Percentiles rank a stretch among this genome's conserved stretches.
Evolutionary conservation across 257 asterid genomes (phyloP).

Genomic region (Nicotiana obtusifolia): DNA sequence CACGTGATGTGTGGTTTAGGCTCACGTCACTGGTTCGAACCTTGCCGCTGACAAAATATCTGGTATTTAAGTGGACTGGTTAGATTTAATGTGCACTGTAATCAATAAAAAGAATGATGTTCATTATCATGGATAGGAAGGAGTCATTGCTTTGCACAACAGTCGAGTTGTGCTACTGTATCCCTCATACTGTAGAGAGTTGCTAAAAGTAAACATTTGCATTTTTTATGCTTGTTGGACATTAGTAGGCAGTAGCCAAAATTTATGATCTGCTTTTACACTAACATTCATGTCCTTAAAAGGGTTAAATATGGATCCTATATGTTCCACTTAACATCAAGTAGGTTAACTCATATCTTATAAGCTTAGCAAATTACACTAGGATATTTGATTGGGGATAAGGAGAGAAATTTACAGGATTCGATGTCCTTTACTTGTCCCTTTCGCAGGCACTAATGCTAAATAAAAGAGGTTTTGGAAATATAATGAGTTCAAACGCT

Average conservation of each 20-base stretch:
- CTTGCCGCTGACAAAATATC: neutral
- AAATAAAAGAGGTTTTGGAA: neutral
- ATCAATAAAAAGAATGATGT: neutral
- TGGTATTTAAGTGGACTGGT: neutral
- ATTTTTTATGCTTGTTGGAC: neutral
- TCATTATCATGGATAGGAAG: neutral
- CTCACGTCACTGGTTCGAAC: neutral
- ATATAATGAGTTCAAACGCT: neutral
- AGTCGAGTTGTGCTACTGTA: neutral
- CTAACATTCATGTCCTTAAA: neutral
- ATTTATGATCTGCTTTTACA: constrained; percentile 1
- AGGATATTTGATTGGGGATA: neutral
- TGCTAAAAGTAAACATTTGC: neutral
- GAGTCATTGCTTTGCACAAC: neutral
- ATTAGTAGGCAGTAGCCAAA: neutral
- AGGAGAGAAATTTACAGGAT: neutral
- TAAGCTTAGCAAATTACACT: neutral
- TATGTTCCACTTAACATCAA: neutral
- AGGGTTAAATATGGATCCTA: neutral
- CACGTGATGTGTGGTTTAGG: neutral
- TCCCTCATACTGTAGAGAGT: neutral
- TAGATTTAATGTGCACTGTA: neutral
- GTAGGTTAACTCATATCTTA: neutral
- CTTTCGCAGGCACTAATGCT: neutral
- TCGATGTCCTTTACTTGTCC: neutral